These are phyloP conservation scores for Pseudofabraea citricarpa DNA, from an alignment of 2,329 filamentous ascomycete genomes.

Conservation along the genomic window DNA sequence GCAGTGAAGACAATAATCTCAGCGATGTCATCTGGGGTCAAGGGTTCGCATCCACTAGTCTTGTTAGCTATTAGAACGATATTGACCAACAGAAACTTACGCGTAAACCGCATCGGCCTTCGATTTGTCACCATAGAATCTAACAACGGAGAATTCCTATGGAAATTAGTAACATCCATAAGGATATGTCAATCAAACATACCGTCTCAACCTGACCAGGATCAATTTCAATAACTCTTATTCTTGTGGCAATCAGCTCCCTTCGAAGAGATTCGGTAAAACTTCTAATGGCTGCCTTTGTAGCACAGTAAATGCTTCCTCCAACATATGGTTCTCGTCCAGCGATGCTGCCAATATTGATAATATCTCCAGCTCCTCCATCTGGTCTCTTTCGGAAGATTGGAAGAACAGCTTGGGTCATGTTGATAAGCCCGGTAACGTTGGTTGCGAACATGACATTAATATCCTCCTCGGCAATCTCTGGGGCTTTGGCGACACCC, in stretches of 20 bases:
- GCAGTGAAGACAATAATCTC: conserved; percentile 86
- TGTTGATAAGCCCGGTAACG: conserved; percentile 89
- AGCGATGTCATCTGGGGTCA: conserved; percentile 87
- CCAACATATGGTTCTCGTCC: conserved; percentile 81
- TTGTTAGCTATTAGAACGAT: conserved; percentile 6
- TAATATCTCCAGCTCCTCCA: conserved; percentile 83
- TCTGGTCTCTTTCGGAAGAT: conserved; percentile 68
- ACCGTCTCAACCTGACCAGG: conserved; percentile 90
- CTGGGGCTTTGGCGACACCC: conserved; percentile 78
- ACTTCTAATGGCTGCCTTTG: conserved; percentile 80
- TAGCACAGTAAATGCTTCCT: conserved; percentile 88
- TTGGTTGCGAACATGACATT: conserved; percentile 88
- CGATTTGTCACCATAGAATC: conserved; percentile 81
- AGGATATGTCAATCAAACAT: too few species aligned
- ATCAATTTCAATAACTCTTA: conserved; percentile 83
- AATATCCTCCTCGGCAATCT: conserved; percentile 79
- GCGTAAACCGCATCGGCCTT: conserved; percentile 90
- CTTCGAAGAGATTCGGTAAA: conserved; percentile 81
- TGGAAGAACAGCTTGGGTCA: conserved; percentile 87
- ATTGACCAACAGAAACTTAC: conserved; percentile 39
- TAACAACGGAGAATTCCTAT: conserved; percentile 80
- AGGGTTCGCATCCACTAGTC: conserved; percentile 66
- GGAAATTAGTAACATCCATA: too few species aligned
- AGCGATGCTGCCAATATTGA: conserved; percentile 93
- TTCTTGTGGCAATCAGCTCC: conserved; percentile 75